Evolutionary conservation across 2,329 filamentous ascomycete genomes (phyloP), one percentile per base, ranked within the genome.

Genomic region (Bipolaris sorokiniana): DNA sequence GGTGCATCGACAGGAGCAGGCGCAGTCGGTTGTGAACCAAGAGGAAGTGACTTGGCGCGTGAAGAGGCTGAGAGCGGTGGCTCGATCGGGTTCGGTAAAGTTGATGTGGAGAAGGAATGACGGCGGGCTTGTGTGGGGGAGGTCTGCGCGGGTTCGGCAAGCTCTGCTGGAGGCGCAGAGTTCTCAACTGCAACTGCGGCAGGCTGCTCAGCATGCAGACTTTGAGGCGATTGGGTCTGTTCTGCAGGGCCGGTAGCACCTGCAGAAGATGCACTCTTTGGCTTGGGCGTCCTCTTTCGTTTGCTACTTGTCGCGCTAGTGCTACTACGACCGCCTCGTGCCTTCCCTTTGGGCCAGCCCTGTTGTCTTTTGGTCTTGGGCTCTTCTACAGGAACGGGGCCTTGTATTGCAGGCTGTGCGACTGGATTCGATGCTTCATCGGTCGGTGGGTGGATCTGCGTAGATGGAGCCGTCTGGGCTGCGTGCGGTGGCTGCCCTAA

Each of bases 311-410:
- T 66, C 7, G 70, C 63, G 38, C 74, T 72, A 45, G 49, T 16
- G 22, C 73, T 69, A 26, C 61, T 67, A 42, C 76, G 75, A 48
- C 78, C 66, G 7, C 75, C 77, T 44, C 78, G 73, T 13, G 79
- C 74, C 59, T 81, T 82, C 34, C 78, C 79, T 64, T 81, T 82
- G 11, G 79, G 77, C 77, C 76, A 78, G 11, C 78, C 77, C 57
- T 79, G 74, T 54, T 73, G 68, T 54, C 71, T 72, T 54, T 75
- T 77, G 2, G 68, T 59, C 56, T 74, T 76, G 38, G 67, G 59
- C n/a, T 69, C 65, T 60, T 77, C 59, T 48, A 52, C 11, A 10
- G 54, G 48, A 31, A 33, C 54, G 28, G 36, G 44, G 33, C 64
- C 61, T 23, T 66, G 61, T 34, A 58, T 52, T 3, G 34, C 56